Evolutionary conservation across 164 flowering plant genomes (phyloP), one percentile per base, ranked within the genome.

Genomic region (Magnolia kwangsiensis): DNA sequence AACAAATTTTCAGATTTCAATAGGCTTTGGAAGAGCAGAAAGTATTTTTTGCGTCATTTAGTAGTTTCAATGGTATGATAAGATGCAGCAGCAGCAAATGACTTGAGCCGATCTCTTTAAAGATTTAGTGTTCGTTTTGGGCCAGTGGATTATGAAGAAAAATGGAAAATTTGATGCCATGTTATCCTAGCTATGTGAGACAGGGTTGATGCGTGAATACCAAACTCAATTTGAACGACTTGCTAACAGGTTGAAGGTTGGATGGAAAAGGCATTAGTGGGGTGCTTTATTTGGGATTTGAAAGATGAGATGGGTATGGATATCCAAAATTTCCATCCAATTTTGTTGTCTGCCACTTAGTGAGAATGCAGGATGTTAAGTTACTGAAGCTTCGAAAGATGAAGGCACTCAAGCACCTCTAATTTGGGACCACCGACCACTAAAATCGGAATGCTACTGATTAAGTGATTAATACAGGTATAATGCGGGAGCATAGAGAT

Each of bases 151-250:
- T 37, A 37, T 37, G 3, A 37, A 37, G 4, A 31, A 37, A 37
- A 37, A 37, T 37, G 45, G 45, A 37, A 37, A 37, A 4, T 37
- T 37, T 37, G 45, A 37, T 37, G 4, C 45, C 45, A 4, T 5
- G 7, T 37, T 37, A 37, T 37, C 69, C 51, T 49, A 70, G 18
- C 51, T 70, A 16, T 0, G 37, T n/a, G 51, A 70, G 37, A 49
- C 19, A 5, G 72, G 72, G 24, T 31, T 19, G 21, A 51, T 70
- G 20, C 7, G 50, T 1, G 10, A 70, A 16, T 70, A 70, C 19
- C 58, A 70, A 70, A 45, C 9, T 50, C 72, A 70, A 8, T 70
- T 70, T 70, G 72, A 70, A 45, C 21, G 18, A 68, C 27, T 68
- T 5, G n/a, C 10, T n/a, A 19, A 8, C 1, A 18, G 58, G 58